A percentile compares a stretch with the other conserved stretches of the same genome.
These are phyloP conservation scores for Hypomyces perniciosus DNA, from an alignment of 2,329 filamentous ascomycete genomes.

Conservation along the genomic window DNA sequence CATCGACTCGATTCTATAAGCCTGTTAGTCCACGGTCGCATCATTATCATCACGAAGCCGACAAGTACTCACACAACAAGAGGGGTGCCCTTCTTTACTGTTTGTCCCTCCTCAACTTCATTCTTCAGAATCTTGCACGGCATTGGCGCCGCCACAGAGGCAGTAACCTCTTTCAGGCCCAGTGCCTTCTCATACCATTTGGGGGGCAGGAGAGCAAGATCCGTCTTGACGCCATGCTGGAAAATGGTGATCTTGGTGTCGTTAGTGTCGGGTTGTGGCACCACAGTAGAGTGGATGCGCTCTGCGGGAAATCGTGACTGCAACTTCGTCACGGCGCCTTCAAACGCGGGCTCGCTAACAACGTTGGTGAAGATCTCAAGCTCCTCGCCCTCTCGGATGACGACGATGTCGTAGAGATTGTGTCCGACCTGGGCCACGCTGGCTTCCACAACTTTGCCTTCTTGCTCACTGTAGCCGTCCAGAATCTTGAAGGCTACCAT, in stretches of 20 bases:
- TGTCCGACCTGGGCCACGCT: slow-evolving; percentile 42
- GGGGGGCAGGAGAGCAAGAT: slow-evolving; percentile 54
- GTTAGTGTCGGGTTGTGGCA: slow-evolving; percentile 49
- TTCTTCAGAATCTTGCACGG: slow-evolving; percentile 93
- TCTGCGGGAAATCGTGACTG: slow-evolving; percentile 70
- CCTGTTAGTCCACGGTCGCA: slow-evolving; percentile 25
- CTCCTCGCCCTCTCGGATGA: slow-evolving; percentile 38
- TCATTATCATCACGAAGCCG: slow-evolving; percentile 15
- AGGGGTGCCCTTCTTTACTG: slow-evolving; percentile 77
- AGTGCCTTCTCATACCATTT: slow-evolving; percentile 84
- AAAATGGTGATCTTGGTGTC: slow-evolving; percentile 69
- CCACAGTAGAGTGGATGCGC: slow-evolving; percentile 71
- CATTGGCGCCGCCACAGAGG: slow-evolving; percentile 89
- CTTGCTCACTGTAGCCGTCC: slow-evolving; percentile 58
- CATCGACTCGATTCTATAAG: slow-evolving; percentile 69
- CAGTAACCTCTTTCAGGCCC: slow-evolving; percentile 71
- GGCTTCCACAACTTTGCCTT: slow-evolving; percentile 55
- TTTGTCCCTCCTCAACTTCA: slow-evolving; percentile 75
- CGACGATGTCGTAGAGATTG: slow-evolving; percentile 40
- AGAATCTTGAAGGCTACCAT: slow-evolving; percentile 47
- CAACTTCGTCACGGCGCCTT: slow-evolving; percentile 26
- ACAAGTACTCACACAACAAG: slow-evolving; percentile 64
- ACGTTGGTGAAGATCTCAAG: slow-evolving; percentile 40
- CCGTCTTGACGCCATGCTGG: slow-evolving; percentile 57
- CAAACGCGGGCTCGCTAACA: slow-evolving; percentile 31